These are phyloP conservation scores for Vaccinium macrocarpon DNA, from an alignment of 148 eudicot species.

Conservation along the genomic window DNA sequence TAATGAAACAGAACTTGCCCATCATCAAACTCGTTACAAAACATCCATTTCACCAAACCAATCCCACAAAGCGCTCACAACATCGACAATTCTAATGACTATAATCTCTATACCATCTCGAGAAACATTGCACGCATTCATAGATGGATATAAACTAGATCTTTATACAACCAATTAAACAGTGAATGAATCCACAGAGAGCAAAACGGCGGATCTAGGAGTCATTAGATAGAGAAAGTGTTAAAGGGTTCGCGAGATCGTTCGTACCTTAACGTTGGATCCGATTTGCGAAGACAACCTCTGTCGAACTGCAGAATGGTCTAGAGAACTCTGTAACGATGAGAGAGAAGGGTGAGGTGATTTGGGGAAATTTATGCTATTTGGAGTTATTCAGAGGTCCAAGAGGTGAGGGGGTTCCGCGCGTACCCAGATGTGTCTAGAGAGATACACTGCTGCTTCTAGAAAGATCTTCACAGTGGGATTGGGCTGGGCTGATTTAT, in stretches of 20 bases:
- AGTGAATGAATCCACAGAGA: background rate
- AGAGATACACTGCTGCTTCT: conserved; percentile 5
- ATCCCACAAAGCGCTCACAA: background rate
- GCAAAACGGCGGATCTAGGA: background rate
- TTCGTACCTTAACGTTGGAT: no score
- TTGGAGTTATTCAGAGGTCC: background rate
- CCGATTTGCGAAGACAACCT: no score
- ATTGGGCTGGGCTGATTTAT: background rate
- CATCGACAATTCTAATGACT: no score
- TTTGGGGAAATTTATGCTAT: background rate
- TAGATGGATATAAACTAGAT: background rate
- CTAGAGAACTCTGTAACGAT: background rate
- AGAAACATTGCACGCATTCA: no score
- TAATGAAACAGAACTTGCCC: background rate
- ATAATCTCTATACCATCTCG: no score
- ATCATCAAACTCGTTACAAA: background rate
- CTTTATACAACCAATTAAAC: background rate
- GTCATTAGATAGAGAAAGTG: no score
- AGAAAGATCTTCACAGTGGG: conserved; percentile 2
- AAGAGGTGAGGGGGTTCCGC: background rate
- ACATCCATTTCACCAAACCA: background rate
- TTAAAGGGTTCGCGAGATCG: conserved; percentile 10
- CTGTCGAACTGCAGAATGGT: no score
- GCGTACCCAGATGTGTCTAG: background rate
- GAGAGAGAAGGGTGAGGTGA: background rate